Evolutionary conservation across 139 green algal species (phyloP).

Genomic region (Haematococcus lacustris): DNA sequence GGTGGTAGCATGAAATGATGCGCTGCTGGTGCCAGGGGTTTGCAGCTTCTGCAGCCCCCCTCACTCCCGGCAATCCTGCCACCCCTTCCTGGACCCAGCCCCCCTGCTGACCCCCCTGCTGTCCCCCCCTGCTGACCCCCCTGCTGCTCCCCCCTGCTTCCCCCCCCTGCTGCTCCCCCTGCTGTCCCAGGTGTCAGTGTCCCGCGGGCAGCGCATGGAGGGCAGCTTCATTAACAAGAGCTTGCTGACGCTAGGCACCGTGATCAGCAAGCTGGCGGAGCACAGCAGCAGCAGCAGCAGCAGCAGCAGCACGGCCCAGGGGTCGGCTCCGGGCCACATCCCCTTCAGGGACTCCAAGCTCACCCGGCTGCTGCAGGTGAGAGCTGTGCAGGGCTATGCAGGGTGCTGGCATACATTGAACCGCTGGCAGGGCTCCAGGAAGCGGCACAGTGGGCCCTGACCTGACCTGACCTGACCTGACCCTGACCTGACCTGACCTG

Average conservation of each 20-base stretch:
- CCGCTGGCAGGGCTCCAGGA: not conserved
- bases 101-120: not conserved
- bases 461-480: no score
- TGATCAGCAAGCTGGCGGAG: conserved; percentile 76
- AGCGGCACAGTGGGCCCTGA: no score
- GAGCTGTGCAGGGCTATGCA: not conserved
- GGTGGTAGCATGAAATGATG: no score
- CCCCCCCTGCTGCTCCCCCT: conserved; percentile 16
- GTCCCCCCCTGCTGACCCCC: conserved; percentile 23
- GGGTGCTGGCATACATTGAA: not conserved
- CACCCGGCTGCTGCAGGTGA: conserved; percentile 54
- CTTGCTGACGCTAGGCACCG: conserved; percentile 88
- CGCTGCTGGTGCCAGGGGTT: no score
- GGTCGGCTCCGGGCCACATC: conserved; percentile 43
- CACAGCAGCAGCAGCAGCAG: conserved; percentile 4
- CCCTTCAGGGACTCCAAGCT: conserved; percentile 88
- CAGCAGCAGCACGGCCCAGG: conserved; percentile 7
- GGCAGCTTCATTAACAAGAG: conserved; percentile 93
- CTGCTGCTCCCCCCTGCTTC: not conserved
- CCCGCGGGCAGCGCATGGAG: conserved; percentile 71
- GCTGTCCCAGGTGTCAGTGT: conserved; percentile 46
- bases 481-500: no score
- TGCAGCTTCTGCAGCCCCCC: no score
- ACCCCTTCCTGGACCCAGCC: not conserved
- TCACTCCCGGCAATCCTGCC: not conserved